These are phyloP conservation scores for Gymnopilus dilepis DNA, from an alignment of 768 basidiomycete species.

Conservation along the genomic window DNA sequence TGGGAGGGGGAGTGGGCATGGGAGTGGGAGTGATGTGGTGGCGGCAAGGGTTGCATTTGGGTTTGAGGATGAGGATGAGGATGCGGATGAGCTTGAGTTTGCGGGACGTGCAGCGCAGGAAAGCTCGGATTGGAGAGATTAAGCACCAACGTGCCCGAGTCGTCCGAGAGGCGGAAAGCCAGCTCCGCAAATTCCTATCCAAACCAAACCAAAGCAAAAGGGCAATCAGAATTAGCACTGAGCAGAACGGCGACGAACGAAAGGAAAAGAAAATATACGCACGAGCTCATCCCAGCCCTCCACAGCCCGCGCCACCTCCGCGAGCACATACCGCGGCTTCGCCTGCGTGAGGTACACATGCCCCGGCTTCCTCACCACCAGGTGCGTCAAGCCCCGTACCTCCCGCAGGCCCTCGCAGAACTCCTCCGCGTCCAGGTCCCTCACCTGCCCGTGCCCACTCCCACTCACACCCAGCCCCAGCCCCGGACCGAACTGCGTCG, in stretches of 20 bases:
- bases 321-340: slow-evolving; percentile 49
- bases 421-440: slow-evolving; percentile 35
- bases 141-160: slow-evolving; percentile 30
- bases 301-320: slow-evolving; percentile 51
- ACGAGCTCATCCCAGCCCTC: slow-evolving; percentile 52
- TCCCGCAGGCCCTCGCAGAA: slow-evolving; percentile 48
- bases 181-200: slow-evolving; percentile 56
- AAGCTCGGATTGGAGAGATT: background rate
- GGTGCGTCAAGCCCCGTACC: slow-evolving; percentile 43
- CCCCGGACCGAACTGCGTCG: slow-evolving; percentile 33
- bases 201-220: background rate
- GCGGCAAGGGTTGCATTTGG: background rate
- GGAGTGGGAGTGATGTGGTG: slow-evolving; percentile 11
- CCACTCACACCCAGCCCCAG: too few species aligned
- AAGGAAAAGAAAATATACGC: slow-evolving; percentile 29
- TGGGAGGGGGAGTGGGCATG: too few species aligned
- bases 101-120: background rate
- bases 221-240: background rate
- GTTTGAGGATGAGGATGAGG: too few species aligned
- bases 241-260: slow-evolving; percentile 5
- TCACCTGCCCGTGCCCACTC: slow-evolving; percentile 12
- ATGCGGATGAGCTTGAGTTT: background rate
- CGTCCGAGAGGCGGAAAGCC: slow-evolving; percentile 61
- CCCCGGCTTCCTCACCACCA: slow-evolving; percentile 57
- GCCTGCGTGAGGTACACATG: slow-evolving; percentile 61